Conservation (phyloP, 2,329 filamentous ascomycete species). For the Neofusicoccum cordaticola region DNA sequence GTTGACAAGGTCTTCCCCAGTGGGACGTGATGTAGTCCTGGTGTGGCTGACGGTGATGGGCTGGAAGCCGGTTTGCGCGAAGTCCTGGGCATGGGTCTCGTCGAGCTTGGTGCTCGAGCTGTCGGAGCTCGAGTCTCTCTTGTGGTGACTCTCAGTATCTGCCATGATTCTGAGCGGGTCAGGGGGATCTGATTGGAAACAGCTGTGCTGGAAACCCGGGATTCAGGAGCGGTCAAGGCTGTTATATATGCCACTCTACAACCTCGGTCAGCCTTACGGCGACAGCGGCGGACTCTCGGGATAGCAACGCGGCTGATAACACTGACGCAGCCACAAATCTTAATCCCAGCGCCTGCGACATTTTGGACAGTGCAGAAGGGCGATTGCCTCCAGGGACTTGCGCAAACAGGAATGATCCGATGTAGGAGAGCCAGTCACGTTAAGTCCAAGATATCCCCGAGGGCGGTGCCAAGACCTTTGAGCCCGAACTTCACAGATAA, state of each 20-base stretch:
- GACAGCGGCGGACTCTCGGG: slow-evolving; percentile 12
- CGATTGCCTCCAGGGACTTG: not conserved
- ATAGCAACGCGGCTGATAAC: not conserved
- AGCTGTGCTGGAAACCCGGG: not conserved
- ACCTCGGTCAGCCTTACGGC: not conserved
- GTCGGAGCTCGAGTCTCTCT: slow-evolving; percentile 9
- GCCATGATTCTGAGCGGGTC: not conserved
- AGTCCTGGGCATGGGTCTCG: slow-evolving; percentile 10
- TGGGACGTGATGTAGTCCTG: not conserved
- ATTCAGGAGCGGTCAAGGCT: not conserved
- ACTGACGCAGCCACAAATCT: slow-evolving; percentile 8
- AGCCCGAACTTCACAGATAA: slow-evolving; percentile 4
- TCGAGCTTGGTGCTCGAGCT: slow-evolving; percentile 11
- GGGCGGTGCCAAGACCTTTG: not conserved
- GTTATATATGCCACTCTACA: not conserved
- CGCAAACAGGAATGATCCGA: slow-evolving; percentile 5
- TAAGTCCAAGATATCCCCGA: slow-evolving; percentile 17
- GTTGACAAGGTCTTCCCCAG: slow-evolving; percentile 49
- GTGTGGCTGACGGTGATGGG: slow-evolving; percentile 10
- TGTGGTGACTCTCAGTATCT: not conserved
- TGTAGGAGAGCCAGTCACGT: not conserved
- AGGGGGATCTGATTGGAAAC: not conserved
- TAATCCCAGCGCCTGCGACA: not conserved
- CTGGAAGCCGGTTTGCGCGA: slow-evolving; percentile 13
- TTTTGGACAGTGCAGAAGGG: not conserved